Evolutionary conservation across 169 alveolate genomes (phyloP).

Genomic region (Plasmodium gallinaceum): DNA sequence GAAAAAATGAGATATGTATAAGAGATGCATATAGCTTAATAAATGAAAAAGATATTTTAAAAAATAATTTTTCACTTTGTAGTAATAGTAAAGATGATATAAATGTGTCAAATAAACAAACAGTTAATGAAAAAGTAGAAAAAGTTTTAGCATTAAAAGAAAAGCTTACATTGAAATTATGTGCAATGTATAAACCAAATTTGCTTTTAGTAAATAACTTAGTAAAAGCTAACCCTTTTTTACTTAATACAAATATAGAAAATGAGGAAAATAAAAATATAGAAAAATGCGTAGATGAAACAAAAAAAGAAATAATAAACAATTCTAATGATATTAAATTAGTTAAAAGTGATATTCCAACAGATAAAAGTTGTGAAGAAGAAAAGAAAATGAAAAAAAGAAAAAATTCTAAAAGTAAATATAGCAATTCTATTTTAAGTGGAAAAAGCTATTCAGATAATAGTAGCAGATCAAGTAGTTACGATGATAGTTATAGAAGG

Average conservation of each 20-base stretch:
- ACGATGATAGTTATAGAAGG: constrained; percentile 1
- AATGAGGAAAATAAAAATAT: background rate
- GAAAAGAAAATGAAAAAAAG: background rate
- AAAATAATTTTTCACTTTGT: constrained; percentile 35
- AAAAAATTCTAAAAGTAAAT: constrained; percentile 21
- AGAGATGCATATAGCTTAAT: constrained; percentile 75
- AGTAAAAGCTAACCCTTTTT: constrained; percentile 5
- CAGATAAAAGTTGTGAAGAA: constrained; percentile 7
- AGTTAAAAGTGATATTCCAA: background rate
- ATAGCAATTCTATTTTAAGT: constrained; percentile 28
- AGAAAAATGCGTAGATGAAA: background rate
- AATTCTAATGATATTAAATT: background rate
- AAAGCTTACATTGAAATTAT: constrained; percentile 62
- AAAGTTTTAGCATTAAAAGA: constrained; percentile 77
- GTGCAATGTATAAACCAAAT: constrained; percentile 72
- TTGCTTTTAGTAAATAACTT: constrained; percentile 41
- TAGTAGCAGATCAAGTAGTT: constrained; percentile 7
- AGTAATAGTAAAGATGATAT: constrained; percentile 20
- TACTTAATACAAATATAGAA: constrained; percentile 3
- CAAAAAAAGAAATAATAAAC: background rate
- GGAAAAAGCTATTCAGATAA: constrained; percentile 10
- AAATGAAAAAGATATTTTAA: constrained; percentile 33
- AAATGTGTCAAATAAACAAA: background rate
- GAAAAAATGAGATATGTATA: constrained; percentile 35
- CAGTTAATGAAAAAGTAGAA: constrained; percentile 77